phyloP scores from a whole-genome alignment of 2,329 filamentous ascomycete species.

The Cordyceps pruinosa region DNA sequence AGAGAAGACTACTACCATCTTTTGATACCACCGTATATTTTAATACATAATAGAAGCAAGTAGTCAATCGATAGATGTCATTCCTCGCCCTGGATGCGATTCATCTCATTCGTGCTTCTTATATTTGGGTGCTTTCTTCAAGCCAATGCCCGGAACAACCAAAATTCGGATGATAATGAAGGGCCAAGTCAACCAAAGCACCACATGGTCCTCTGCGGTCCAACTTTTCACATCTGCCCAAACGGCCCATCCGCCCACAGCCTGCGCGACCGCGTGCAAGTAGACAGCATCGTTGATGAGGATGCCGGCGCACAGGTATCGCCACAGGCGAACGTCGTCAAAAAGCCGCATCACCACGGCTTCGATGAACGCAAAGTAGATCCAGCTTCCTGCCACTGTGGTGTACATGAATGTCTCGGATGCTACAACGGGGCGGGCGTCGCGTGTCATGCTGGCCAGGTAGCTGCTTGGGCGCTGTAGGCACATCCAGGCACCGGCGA shows the following conservation, averaged over 20 bases:
- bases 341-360: slow-evolving; percentile 28
- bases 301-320: slow-evolving; percentile 28
- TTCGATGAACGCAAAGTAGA: slow-evolving; percentile 32
- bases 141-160: slow-evolving; percentile 24
- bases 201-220: slow-evolving; percentile 24
- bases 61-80: too few species aligned
- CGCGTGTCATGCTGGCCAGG: slow-evolving; percentile 24
- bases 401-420: slow-evolving; percentile 26
- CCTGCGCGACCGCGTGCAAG: slow-evolving; percentile 25
- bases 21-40: too few species aligned
- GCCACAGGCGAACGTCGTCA: slow-evolving; percentile 29
- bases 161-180: slow-evolving; percentile 23
- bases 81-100: too few species aligned
- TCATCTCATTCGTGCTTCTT: background rate
- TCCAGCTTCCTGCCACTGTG: slow-evolving; percentile 25
- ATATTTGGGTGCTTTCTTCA: slow-evolving; percentile 8
- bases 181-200: slow-evolving; percentile 22
- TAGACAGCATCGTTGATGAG: slow-evolving; percentile 28
- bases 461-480: slow-evolving; percentile 23
- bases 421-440: slow-evolving; percentile 14
- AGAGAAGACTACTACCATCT: background rate
- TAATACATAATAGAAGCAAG: too few species aligned
- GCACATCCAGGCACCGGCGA: slow-evolving; percentile 25
- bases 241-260: slow-evolving; percentile 26
- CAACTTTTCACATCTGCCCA: slow-evolving; percentile 21